Evolutionary conservation across 2,329 filamentous ascomycete species (phyloP).

Genomic region (Alternaria alternata): DNA sequence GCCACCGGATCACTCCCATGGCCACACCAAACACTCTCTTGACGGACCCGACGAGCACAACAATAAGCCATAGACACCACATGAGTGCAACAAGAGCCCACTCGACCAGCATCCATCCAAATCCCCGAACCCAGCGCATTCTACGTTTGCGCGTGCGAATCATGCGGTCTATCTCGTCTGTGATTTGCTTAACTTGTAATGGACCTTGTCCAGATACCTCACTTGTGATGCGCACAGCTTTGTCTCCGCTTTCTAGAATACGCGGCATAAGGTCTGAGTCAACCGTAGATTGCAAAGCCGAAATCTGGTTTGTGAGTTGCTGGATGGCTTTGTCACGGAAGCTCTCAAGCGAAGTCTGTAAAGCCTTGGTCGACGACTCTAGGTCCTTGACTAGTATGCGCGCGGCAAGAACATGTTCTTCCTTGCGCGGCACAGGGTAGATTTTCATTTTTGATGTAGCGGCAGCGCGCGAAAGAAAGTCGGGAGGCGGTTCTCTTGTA

Average conservation of each 20-base stretch:
- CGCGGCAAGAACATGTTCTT: slow-evolving; percentile 64
- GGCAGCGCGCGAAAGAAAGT: slow-evolving; percentile 51
- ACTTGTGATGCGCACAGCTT: slow-evolving; percentile 79
- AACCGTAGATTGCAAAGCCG: slow-evolving; percentile 56
- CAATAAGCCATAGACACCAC: slow-evolving; percentile 94
- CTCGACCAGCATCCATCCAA: slow-evolving; percentile 83
- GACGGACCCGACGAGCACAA: slow-evolving; percentile 75
- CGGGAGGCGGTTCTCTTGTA: slow-evolving; percentile 38
- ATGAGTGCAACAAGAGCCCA: slow-evolving; percentile 88
- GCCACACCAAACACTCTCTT: slow-evolving; percentile 69
- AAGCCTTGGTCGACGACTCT: slow-evolving; percentile 53
- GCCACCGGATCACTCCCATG: slow-evolving; percentile 73
- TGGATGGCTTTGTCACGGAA: slow-evolving; percentile 59
- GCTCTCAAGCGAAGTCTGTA: slow-evolving; percentile 60
- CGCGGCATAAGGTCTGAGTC: slow-evolving; percentile 63
- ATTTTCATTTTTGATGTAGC: slow-evolving; percentile 54
- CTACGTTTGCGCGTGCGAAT: slow-evolving; percentile 77
- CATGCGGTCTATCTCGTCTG: slow-evolving; percentile 74
- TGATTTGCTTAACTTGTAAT: slow-evolving; percentile 79
- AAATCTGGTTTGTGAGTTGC: slow-evolving; percentile 54
- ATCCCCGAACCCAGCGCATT: slow-evolving; percentile 76
- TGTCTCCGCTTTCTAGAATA: slow-evolving; percentile 74
- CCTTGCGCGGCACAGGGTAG: slow-evolving; percentile 58
- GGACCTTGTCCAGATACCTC: slow-evolving; percentile 80
- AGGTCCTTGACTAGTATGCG: slow-evolving; percentile 59